Evolutionary conservation across 75 land plant species (phyloP), one percentile per base, ranked within the genome.

Genomic region (Sequoia sempervirens): DNA sequence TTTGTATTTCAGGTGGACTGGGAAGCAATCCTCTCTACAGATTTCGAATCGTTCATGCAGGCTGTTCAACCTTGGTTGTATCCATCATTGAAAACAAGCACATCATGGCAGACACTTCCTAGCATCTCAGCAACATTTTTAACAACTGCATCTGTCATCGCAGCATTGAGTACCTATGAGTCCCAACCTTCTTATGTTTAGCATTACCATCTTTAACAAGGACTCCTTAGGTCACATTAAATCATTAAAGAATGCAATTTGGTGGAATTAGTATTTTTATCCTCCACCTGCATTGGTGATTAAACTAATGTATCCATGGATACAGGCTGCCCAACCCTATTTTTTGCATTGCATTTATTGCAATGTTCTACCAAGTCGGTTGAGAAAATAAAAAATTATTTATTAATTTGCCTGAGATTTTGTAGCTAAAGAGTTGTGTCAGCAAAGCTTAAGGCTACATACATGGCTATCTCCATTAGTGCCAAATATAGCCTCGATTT

Each of bases 81-180:
- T 84, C 94, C 94, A 41, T 89, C 93, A 17, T 79, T 95, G 40
- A 87, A 84, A 82, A 70, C 89, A 5, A 87, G 83, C 75, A 89
- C 87, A 36, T 83, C 92, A n/a, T 95, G 95, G 99, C 96, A 92
- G 85, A 92, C 86, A n/a, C 90, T 88, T 83, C 95, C 97, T 18
- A 93, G 92, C 85, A 93, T 97, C 36, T 81, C 94, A 2, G 81
- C 91, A 70, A 89, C 94, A 61, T 90, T 97, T 83, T 58, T 85
- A 40, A 95, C 99, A 66, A 91, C 93, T 15, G 97, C 97, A 79
- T 90, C 96, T 30, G 96, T 95, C 61, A 85, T 97, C 84, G 93
- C 92, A 72, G 97, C 93, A 26, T 79, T 96, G 82, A 93, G 97
- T 87, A 70, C 90, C 20, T 94, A 91, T 81, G 86, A 86, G 13